Base-by-base conservation (phyloP, 331 rosid genomes). In the Acacia pycnantha region DNA sequence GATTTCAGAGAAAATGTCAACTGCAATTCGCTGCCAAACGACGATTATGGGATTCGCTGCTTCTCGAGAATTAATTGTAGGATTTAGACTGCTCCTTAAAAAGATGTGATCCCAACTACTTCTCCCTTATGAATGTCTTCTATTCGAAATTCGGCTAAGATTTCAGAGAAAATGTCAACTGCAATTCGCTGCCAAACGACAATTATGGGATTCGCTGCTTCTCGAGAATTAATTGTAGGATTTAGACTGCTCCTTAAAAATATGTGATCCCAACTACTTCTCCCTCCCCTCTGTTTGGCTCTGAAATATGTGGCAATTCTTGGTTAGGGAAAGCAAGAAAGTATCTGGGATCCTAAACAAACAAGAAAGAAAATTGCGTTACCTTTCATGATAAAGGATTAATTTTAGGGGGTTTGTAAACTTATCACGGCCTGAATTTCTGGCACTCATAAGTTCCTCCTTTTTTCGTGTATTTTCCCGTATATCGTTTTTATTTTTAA, bases 201-300 rank as follows among this genome's bases (percentile, higher is more conserved):
- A 2, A 40, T 31, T 19, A 35, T 59, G 18, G 67, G 18, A 59
- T 24, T 64, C 22, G 46, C 58, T 74, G 6, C 33, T 2, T 50
- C 33, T 1, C 11, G 41, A 53, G 71, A 14, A 85, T 77, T 48
- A 68, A 68, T 59, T 12, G 79, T 73, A 77, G 85, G 84, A 26
- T 37, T 66, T 82, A 66, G 81, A 31, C 16, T 16, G 14, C 59
- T 61, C 46, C n/a, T 70, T 44, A 1, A 69, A 6, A 15, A 10
- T 72, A n/a, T 22, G 73, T 80, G 22, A 48, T 81, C 74, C 73
- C 16, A 7, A 73, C 53, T 37, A 12, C 70, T n/a, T 19, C 14
- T 13, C 14, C 3, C 26, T 16, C 35, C 1, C 10, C 21, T 0
- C 46, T 48, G 10, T 16, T 14, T 31, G 11, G 4, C 18, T 6